Evolutionary conservation across 208 protist genomes (phyloP).

Genomic region (Crithidia fasciculata): DNA sequence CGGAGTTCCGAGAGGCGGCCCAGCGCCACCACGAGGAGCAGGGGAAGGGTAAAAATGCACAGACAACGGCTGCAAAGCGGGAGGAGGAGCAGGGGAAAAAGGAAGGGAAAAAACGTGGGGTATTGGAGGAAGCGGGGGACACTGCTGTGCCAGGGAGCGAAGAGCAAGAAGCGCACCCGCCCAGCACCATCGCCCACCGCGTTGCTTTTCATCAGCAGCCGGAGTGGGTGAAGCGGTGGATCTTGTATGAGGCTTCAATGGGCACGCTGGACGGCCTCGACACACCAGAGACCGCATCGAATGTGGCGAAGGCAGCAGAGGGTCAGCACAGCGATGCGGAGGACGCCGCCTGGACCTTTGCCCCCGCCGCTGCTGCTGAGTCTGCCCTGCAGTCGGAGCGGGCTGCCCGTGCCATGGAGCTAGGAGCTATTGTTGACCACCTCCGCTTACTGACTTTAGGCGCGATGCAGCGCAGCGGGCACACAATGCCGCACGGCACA

Average conservation of each 20-base stretch:
- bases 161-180: slow-evolving; percentile 15
- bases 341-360: background rate
- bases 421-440: slow-evolving; percentile 36
- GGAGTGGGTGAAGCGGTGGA: slow-evolving; percentile 84
- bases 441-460: slow-evolving; percentile 32
- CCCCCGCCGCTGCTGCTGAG: background rate
- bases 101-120: background rate
- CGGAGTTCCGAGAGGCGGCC: slow-evolving; percentile 7
- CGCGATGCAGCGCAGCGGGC: slow-evolving; percentile 20
- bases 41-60: background rate
- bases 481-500: background rate
- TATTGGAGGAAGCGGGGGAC: background rate
- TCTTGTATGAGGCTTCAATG: slow-evolving; percentile 89
- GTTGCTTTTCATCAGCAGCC: slow-evolving; percentile 41
- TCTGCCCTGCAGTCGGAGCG: slow-evolving; percentile 7
- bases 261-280: slow-evolving; percentile 76
- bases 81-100: background rate
- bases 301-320: background rate
- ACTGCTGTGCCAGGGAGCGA: background rate
- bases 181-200: slow-evolving; percentile 19
- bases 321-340: background rate
- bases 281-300: slow-evolving; percentile 2
- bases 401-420: slow-evolving; percentile 17
- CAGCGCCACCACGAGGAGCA: background rate
- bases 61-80: background rate